Conservation (phyloP, 208 protist species). For the Perkinsela sp. region DNA sequence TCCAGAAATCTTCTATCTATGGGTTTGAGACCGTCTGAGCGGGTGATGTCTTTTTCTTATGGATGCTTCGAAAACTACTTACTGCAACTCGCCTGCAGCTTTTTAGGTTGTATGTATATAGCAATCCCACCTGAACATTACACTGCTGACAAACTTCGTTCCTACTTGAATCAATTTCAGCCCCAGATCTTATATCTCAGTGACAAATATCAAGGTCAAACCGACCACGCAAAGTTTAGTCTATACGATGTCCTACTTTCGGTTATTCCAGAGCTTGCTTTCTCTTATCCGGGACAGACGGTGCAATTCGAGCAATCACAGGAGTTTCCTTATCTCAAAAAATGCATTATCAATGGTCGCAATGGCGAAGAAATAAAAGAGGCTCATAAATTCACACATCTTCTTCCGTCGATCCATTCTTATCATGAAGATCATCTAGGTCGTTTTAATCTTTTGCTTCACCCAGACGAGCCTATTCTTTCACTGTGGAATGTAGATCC, state of each 20-base stretch:
- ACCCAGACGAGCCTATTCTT: conserved; percentile 57
- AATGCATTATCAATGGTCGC: conserved; percentile 64
- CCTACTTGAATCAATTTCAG: conserved; percentile 68
- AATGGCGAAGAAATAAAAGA: too few relatives aligned
- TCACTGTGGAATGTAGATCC: conserved; percentile 44
- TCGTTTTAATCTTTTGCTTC: conserved; percentile 41
- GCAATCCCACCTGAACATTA: conserved; percentile 40
- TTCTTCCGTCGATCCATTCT: conserved; percentile 24
- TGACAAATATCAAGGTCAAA: conserved; percentile 55
- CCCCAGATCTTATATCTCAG: conserved; percentile 35
- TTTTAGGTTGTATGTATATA: conserved; percentile 46
- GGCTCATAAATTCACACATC: neutral
- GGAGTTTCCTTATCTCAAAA: conserved; percentile 68
- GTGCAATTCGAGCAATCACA: conserved; percentile 68
- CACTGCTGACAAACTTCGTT: conserved; percentile 56
- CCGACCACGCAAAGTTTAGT: conserved; percentile 58
- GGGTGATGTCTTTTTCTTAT: neutral
- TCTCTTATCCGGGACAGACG: conserved; percentile 60
- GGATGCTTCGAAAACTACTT: conserved; percentile 46
- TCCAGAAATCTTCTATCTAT: neutral
- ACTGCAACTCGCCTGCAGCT: conserved; percentile 50
- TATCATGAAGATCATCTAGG: conserved; percentile 65
- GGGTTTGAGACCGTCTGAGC: neutral
- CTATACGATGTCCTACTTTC: conserved; percentile 69
- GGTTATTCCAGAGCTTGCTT: conserved; percentile 59